Conservation (phyloP, 306 rosid species). For the Cicer pinnatifidum region DNA sequence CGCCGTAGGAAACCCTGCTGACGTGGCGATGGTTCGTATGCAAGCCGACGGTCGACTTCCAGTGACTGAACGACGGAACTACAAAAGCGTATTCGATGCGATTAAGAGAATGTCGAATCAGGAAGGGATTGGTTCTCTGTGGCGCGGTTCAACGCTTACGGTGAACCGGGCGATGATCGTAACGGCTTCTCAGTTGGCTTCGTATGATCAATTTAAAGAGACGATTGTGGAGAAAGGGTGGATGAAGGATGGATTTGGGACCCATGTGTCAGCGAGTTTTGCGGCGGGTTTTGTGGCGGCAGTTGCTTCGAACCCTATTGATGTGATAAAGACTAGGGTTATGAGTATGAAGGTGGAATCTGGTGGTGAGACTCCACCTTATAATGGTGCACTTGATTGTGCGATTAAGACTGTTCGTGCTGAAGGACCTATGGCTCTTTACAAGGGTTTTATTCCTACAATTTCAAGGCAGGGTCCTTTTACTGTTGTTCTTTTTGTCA, state of each 20-base stretch:
- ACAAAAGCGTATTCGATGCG: constrained; percentile 75
- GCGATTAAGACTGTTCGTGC: constrained; percentile 70
- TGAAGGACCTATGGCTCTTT: constrained; percentile 84
- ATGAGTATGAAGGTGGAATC: constrained; percentile 85
- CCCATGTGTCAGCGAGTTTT: constrained; percentile 83
- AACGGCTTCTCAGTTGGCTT: constrained; percentile 87
- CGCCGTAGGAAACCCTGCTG: constrained; percentile 86
- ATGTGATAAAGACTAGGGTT: constrained; percentile 88
- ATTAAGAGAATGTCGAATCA: constrained; percentile 60
- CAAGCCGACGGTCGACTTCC: constrained; percentile 93
- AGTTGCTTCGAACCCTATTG: constrained; percentile 88
- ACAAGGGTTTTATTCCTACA: constrained; percentile 84
- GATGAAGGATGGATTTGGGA: constrained; percentile 74
- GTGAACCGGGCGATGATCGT: constrained; percentile 96
- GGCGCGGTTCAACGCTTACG: constrained; percentile 89
- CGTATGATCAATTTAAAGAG: constrained; percentile 82
- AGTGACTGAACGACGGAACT: constrained; percentile 62
- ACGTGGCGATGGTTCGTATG: constrained; percentile 92
- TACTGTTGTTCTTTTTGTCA: constrained; percentile 82
- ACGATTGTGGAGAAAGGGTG: constrained; percentile 56
- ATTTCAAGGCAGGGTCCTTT: constrained; percentile 89
- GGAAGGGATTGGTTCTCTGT: constrained; percentile 75
- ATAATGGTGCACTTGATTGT: constrained; percentile 80
- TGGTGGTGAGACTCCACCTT: constrained; percentile 54
- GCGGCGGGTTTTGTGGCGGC: constrained; percentile 92